These are phyloP conservation scores for Agapanthus africanus DNA, from an alignment of 106 monocot genomes.

Conservation along the genomic window DNA sequence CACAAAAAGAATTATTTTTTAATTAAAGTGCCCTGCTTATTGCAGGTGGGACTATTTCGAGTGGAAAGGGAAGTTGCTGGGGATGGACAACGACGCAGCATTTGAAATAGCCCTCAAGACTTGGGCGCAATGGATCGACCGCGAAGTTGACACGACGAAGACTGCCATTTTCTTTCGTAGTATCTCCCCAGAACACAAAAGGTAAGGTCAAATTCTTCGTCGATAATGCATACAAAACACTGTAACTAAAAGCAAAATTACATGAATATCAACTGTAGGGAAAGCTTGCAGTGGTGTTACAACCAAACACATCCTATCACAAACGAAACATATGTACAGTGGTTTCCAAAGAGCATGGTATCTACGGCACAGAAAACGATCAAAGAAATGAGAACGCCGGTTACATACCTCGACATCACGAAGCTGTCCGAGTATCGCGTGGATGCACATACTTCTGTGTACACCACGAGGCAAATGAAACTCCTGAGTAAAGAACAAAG, in stretches of 20 bases:
- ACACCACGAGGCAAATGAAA: slow-evolving; percentile 29
- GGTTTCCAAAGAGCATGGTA: slow-evolving; percentile 26
- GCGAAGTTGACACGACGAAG: slow-evolving; percentile 9
- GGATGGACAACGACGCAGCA: slow-evolving; percentile 15
- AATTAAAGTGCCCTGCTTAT: too few species aligned
- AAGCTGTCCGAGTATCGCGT: slow-evolving; percentile 27
- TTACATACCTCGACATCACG: slow-evolving; percentile 42
- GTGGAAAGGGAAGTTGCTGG: slow-evolving; percentile 6
- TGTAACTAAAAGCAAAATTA: neutral
- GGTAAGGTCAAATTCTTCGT: slow-evolving; percentile 1
- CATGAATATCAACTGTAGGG: slow-evolving; percentile 17
- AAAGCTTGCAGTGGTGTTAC: slow-evolving; percentile 31
- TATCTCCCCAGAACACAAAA: slow-evolving; percentile 21
- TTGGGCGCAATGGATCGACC: too few species aligned
- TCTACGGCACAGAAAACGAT: slow-evolving; percentile 25
- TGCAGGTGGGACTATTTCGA: slow-evolving; percentile 25
- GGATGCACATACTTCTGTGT: slow-evolving; percentile 34
- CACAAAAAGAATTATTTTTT: too few species aligned
- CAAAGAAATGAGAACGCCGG: slow-evolving; percentile 16
- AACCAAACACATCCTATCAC: slow-evolving; percentile 34
- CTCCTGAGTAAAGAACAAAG: slow-evolving; percentile 18
- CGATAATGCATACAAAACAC: too few species aligned
- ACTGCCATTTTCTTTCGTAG: slow-evolving; percentile 25
- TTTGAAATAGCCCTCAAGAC: slow-evolving; percentile 16
- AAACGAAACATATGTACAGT: slow-evolving; percentile 11